These are phyloP conservation scores for Hydnum rufescens DNA, from an alignment of 768 basidiomycete species.

Conservation along the genomic window DNA sequence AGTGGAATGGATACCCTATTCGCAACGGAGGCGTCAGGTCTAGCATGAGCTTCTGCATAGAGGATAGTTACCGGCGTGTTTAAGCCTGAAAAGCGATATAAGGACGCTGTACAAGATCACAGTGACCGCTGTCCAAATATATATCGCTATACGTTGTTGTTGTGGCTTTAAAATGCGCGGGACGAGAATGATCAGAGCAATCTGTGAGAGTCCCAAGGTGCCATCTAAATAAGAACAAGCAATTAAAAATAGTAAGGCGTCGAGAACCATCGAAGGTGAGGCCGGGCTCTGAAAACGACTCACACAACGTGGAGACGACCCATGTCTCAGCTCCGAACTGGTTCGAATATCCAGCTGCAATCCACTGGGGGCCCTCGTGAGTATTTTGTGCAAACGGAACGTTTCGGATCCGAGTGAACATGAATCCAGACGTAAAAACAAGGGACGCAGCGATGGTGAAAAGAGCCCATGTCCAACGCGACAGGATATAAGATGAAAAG, in stretches of 20 bases:
- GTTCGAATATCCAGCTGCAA: constrained; percentile 73
- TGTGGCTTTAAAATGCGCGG: constrained; percentile 53
- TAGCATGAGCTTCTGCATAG: not conserved
- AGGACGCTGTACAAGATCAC: constrained; percentile 75
- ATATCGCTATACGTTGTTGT: constrained; percentile 71
- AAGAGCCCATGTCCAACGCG: constrained; percentile 61
- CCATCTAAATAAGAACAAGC: constrained; percentile 40
- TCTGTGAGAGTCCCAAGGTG: constrained; percentile 54
- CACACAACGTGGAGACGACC: constrained; percentile 70
- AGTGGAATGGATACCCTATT: not conserved
- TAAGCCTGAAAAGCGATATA: constrained; percentile 70
- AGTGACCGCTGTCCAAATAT: constrained; percentile 69
- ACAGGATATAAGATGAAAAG: constrained; percentile 42
- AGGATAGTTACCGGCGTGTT: constrained; percentile 49
- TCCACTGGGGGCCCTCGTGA: constrained; percentile 39
- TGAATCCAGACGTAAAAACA: constrained; percentile 81
- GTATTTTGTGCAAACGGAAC: constrained; percentile 43
- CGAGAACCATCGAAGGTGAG: not conserved
- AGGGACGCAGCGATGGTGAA: constrained; percentile 40
- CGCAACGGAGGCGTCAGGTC: not conserved
- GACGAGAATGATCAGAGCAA: constrained; percentile 45
- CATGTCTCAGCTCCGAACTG: constrained; percentile 89
- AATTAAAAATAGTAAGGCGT: not conserved
- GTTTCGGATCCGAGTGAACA: constrained; percentile 87
- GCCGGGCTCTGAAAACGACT: not conserved